Evolutionary conservation across 768 basidiomycete species (phyloP).

Genomic region (Lyophyllum atratum): DNA sequence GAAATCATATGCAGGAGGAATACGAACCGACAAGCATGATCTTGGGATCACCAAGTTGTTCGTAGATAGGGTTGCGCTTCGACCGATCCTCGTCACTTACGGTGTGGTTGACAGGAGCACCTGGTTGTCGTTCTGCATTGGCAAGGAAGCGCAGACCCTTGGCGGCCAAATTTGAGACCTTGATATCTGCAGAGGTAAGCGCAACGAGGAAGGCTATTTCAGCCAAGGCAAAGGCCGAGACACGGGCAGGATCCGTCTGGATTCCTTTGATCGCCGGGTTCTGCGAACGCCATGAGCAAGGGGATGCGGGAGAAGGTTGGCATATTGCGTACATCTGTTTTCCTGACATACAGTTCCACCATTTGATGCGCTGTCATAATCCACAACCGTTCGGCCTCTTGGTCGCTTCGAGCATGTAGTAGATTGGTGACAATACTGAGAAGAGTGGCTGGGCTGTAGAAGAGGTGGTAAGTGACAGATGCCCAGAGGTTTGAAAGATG

Average conservation of each 20-base stretch:
- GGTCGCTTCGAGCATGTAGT: constrained; percentile 57
- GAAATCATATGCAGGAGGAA: neutral
- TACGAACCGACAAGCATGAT: constrained; percentile 66
- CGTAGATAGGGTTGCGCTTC: constrained; percentile 73
- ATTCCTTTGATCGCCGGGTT: constrained; percentile 43
- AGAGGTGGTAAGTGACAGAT: constrained; percentile 2
- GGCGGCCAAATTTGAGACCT: constrained; percentile 68
- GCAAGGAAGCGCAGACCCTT: constrained; percentile 69
- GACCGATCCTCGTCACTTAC: constrained; percentile 63
- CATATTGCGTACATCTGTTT: constrained; percentile 43
- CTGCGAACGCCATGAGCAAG: constrained; percentile 4
- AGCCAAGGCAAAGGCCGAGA: constrained; percentile 63
- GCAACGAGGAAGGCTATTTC: constrained; percentile 77
- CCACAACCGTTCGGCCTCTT: constrained; percentile 69
- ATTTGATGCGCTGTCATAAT: constrained; percentile 62
- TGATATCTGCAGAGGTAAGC: constrained; percentile 67
- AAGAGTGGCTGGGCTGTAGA: constrained; percentile 40
- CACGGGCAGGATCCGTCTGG: constrained; percentile 52
- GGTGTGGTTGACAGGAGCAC: constrained; percentile 50
- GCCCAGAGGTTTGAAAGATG: neutral
- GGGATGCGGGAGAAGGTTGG: neutral
- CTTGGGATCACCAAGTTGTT: constrained; percentile 77
- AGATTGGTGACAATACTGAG: constrained; percentile 59
- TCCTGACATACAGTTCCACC: constrained; percentile 54
- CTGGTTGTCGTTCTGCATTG: constrained; percentile 63